Base-by-base conservation (phyloP, 352 stramenopile genomes). In the Phytophthora brassicae region DNA sequence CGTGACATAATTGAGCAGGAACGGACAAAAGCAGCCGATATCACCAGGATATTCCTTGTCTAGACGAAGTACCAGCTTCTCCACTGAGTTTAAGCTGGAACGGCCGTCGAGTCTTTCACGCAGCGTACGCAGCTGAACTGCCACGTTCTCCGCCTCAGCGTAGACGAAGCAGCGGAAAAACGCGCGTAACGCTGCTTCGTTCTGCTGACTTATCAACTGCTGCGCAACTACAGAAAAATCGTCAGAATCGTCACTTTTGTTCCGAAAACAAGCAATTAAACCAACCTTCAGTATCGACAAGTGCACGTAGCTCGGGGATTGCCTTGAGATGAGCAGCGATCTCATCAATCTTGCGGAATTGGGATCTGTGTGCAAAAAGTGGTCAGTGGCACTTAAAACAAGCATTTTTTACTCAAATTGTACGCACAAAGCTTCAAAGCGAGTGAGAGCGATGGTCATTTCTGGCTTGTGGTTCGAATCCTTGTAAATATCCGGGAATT, bases 381-480 rank as follows among this genome's bases (percentile, higher is more conserved):
- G 50, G 48, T 56, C 7, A 75, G 9, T 57, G 31, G 54, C 39
- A 50, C 24, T 14, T 53, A 19, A 51, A 50, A 44, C 12, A 43
- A 50, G 3, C 22, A 46, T 33, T 44, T 19, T 43, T 33, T n/a
- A 43, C 36, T 13, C 23, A 49, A 24, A 38, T 13, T 43, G 22
- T 17, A 79, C 82, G 53, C 68, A 95, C 86, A 95, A 60, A 22
- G 96, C 97, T 74, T 99, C 94, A 56, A 99, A 99, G 29, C 69
- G 81, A 47, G 94, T 99, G 36, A 99, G 72, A 1, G 97, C 97
- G 65, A 99, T 98, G 13, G 96, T 94, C 94, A 99, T 99, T 72
- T 99, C 98, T 1, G 98, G 98, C 72, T 99, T 99, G 81, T 99
- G 97, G 73, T 99, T 99, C 17, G 89, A 53, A 66, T 99, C 97